phyloP scores from a whole-genome alignment of 805 yeast species.

The Starmerella etchellsii region DNA sequence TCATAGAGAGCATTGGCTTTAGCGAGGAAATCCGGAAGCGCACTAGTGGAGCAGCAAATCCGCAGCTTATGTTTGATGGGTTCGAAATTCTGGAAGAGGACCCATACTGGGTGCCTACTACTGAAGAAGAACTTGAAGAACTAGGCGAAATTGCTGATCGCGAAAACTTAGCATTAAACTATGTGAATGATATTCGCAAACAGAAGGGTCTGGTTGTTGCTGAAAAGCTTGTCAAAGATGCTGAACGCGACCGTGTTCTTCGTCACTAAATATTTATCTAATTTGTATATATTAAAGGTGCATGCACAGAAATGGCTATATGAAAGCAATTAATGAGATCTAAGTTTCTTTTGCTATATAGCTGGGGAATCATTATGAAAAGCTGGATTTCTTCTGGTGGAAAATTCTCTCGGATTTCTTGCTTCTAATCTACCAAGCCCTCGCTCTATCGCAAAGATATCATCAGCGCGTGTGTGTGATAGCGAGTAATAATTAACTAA shows the following conservation, averaged over 20 bases:
- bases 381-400: no score
- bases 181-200: constrained; percentile 69
- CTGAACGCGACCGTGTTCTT: constrained; percentile 58
- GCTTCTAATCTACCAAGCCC: no score
- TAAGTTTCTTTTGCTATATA: no score
- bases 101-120: constrained; percentile 98
- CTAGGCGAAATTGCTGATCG: constrained; percentile 85
- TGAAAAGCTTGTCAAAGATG: constrained; percentile 79
- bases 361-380: no score
- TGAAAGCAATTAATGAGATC: no score
- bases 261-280: constrained; percentile 5
- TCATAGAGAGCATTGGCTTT: constrained; percentile 91
- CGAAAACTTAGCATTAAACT: constrained; percentile 78
- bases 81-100: constrained; percentile 77
- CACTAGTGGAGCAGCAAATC: constrained; percentile 95
- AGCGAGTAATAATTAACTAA: no score
- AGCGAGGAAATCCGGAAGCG: constrained; percentile 86
- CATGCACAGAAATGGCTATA: no score
- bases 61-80: constrained; percentile 85
- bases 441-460: no score
- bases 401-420: no score
- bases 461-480: no score
- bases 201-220: constrained; percentile 83
- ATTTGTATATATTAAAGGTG: no score
- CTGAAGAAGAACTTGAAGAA: constrained; percentile 90